Percentiles rank a stretch among this genome's conserved stretches.
phyloP scores from a whole-genome alignment of 352 stramenopile genomes.

The Phytophthora hibernalis region DNA sequence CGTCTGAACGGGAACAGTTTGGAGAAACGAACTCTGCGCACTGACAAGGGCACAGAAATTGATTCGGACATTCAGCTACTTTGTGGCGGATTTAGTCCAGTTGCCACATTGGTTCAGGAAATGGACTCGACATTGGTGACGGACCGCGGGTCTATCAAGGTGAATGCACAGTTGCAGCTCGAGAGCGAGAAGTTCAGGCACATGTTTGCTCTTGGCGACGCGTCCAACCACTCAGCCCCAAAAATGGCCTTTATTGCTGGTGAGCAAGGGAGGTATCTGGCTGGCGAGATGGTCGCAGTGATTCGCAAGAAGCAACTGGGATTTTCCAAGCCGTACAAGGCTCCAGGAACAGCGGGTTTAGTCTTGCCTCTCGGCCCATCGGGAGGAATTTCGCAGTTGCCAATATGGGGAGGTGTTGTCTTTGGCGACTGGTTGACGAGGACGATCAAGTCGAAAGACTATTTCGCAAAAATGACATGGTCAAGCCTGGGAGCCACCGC shows the following conservation, averaged over 20 bases:
- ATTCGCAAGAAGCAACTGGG: conserved; percentile 28
- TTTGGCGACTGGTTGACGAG: conserved; percentile 40
- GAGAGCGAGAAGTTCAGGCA: conserved; percentile 33
- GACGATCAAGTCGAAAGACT: conserved; percentile 44
- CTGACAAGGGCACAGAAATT: conserved; percentile 41
- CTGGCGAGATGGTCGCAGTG: conserved; percentile 22
- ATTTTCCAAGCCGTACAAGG: conserved; percentile 34
- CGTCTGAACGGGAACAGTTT: conserved; percentile 29
- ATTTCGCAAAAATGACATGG: conserved; percentile 34
- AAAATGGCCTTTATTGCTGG: conserved; percentile 46
- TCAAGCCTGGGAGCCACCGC: conserved; percentile 14
- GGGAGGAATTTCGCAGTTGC: conserved; percentile 46
- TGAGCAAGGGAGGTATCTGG: conserved; percentile 41
- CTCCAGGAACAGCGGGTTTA: conserved; percentile 30
- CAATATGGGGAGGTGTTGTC: conserved; percentile 37
- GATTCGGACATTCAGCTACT: conserved; percentile 46
- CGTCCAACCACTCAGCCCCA: conserved; percentile 44
- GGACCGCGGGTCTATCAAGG: conserved; percentile 29
- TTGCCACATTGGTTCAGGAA: conserved; percentile 20
- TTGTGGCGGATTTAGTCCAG: conserved; percentile 37
- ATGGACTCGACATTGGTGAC: conserved; percentile 31
- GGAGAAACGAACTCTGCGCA: conserved; percentile 30
- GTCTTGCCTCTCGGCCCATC: conserved; percentile 43
- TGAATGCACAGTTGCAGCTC: conserved; percentile 41
- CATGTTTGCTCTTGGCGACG: conserved; percentile 50